Evolutionary conservation across 140 eudicot genomes (phyloP).

Genomic region (Ambrosia hybrid): DNA sequence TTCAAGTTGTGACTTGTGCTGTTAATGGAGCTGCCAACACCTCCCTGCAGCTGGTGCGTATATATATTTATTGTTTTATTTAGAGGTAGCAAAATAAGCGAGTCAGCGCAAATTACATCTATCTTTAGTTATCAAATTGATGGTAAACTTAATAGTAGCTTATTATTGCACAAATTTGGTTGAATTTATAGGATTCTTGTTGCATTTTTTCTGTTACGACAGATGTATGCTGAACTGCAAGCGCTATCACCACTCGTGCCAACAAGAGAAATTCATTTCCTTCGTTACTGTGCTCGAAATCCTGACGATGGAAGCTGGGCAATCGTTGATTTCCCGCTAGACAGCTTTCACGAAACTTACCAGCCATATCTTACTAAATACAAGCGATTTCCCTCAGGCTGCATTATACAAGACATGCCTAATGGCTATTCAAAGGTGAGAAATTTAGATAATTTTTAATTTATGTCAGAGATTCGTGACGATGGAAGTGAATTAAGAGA

Average conservation of each 20-base stretch:
- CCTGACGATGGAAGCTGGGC: constrained; percentile 84
- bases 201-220: constrained; percentile 18
- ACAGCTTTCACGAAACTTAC: constrained; percentile 53
- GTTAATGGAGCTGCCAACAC: constrained; percentile 71
- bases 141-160: neutral
- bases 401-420: constrained; percentile 98
- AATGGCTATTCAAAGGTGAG: constrained; percentile 96
- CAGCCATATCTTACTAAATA: constrained; percentile 57
- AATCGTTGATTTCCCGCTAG: constrained; percentile 80
- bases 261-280: constrained; percentile 41
- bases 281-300: constrained; percentile 84
- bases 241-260: constrained; percentile 62
- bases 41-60: constrained; percentile 74
- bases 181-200: neutral
- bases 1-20: constrained; percentile 67
- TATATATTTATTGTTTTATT: neutral
- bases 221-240: constrained; percentile 98
- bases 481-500: no score
- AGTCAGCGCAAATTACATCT: no score
- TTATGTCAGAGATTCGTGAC: no score
- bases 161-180: neutral
- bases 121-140: neutral
- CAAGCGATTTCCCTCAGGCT: constrained; percentile 81
- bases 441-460: neutral
- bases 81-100: no score